Conservation (phyloP, 2,329 filamentous ascomycete species). For the Penicillium sp. region DNA sequence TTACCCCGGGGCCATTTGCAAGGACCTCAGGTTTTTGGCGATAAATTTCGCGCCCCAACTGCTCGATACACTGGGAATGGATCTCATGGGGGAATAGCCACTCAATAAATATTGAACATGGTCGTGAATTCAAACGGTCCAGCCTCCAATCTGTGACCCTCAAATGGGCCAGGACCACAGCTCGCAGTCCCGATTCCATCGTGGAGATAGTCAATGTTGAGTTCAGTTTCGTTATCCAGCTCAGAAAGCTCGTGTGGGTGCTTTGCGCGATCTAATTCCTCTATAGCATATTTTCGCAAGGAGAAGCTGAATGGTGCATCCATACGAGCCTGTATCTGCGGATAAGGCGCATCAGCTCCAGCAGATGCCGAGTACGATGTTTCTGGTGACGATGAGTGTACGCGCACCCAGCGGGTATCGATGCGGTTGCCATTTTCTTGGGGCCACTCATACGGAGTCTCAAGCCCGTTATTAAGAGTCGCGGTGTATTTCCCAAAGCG, state of each 20-base stretch:
- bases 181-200: slow-evolving; percentile 33
- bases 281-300: slow-evolving; percentile 56
- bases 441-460: slow-evolving; percentile 65
- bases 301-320: slow-evolving; percentile 56
- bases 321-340: slow-evolving; percentile 27
- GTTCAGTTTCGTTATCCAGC: slow-evolving; percentile 19
- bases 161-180: slow-evolving; percentile 29
- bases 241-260: slow-evolving; percentile 64
- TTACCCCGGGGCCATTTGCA: too few relatives aligned
- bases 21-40: too few relatives aligned
- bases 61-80: too few relatives aligned
- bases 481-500: slow-evolving; percentile 56
- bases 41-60: too few relatives aligned
- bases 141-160: slow-evolving; percentile 24
- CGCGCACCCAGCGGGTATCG: slow-evolving; percentile 59
- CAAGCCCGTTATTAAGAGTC: slow-evolving; percentile 44
- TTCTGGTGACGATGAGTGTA: slow-evolving; percentile 5
- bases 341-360: slow-evolving; percentile 15
- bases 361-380: background rate
- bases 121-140: slow-evolving; percentile 30
- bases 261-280: slow-evolving; percentile 58
- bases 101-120: slow-evolving; percentile 11
- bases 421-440: slow-evolving; percentile 69
- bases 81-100: background rate
- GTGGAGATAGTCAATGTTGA: slow-evolving; percentile 34